A percentile compares a stretch with the other conserved stretches of the same genome.
phyloP scores from a whole-genome alignment of 495 filamentous ascomycete species.

The Penicillium manginii region DNA sequence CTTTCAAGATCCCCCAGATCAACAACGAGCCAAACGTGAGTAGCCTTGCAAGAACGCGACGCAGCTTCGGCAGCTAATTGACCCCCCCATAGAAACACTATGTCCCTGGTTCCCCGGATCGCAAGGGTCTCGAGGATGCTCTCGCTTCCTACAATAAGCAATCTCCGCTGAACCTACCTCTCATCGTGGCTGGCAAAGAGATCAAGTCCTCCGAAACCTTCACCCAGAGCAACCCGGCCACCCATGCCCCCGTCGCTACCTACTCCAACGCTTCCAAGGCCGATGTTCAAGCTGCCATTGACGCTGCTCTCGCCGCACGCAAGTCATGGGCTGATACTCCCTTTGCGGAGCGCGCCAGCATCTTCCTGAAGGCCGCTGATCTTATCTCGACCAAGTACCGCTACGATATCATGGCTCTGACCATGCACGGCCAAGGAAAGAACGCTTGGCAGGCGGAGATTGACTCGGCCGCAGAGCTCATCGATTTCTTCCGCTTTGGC shows the following conservation, averaged over 20 bases:
- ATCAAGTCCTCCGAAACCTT: conserved; percentile 41
- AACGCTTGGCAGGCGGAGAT: conserved; percentile 98
- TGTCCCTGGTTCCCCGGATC: conserved; percentile 75
- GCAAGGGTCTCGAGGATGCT: conserved; percentile 71
- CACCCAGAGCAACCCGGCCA: conserved; percentile 74
- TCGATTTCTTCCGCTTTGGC: conserved; percentile 87
- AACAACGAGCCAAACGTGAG: conserved; percentile 93
- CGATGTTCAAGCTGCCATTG: conserved; percentile 76
- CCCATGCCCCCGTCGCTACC: conserved; percentile 74
- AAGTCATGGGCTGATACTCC: conserved; percentile 77
- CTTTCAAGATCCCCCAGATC: conserved; percentile 85
- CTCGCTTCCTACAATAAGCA: conserved; percentile 47
- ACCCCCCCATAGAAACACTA: conserved; percentile 72
- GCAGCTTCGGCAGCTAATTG: background rate
- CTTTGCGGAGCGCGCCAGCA: conserved; percentile 86
- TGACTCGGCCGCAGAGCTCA: conserved; percentile 88
- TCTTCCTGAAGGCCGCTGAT: conserved; percentile 93
- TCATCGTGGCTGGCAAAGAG: conserved; percentile 19
- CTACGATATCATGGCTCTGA: conserved; percentile 90
- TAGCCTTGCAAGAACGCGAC: conserved; percentile 10
- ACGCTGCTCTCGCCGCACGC: conserved; percentile 79
- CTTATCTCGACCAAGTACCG: conserved; percentile 87
- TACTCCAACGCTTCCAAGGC: conserved; percentile 75
- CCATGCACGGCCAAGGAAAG: conserved; percentile 94
- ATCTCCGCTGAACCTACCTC: conserved; percentile 14